Evolutionary conservation across 148 eudicot genomes (phyloP), one percentile per base, ranked within the genome.

Genomic region (Diospyros lotus): DNA sequence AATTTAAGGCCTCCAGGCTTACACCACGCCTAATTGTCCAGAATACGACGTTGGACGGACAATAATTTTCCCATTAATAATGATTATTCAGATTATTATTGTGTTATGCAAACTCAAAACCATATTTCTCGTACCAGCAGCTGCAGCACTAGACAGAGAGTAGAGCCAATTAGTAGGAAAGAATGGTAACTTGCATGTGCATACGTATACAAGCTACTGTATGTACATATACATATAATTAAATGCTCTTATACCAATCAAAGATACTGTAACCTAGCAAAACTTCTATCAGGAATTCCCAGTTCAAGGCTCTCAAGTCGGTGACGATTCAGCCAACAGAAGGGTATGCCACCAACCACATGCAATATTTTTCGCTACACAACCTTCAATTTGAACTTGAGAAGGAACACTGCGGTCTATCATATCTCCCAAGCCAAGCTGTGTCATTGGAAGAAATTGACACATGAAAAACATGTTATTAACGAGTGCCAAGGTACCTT

Each of bases 291-390:
- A 17, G 1, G 43, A 51, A 52, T 3, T 58, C 10, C 18, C 14
- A n/a, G 28, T 18, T 13, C 17, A 69, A 70, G 4, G 2, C 1
- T 9, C 66, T 89, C 78, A 92, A 65, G 92, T 85, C 8, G 91
- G 90, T 64, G 28, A 28, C 28, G 96, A 76, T 74, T 94, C 93
- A 9, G 93, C 91, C n/a, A 94, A 81, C 45, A 92, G 86, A 66
- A 93, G 90, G 10, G 97, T 95, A 78, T 95, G 99, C 99, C 99
- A 95, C 99, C 99, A 95, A 14, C 99, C 99, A 45, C 99, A 95
- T 4, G 99, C 93, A 38, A 91, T 77, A 52, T 90, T 91, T 62
- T 73, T 93, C 4, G 97, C 84, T 17, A 85, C 68, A 53, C 73
- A 82, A n/a, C 89, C 96, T 11, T 95, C 91, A 0, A 86, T 60